A percentile compares a stretch with the other conserved stretches of the same genome.
Conservation (phyloP, 2,329 filamentous ascomycete species). For the Orbilia ellipsospora region DNA sequence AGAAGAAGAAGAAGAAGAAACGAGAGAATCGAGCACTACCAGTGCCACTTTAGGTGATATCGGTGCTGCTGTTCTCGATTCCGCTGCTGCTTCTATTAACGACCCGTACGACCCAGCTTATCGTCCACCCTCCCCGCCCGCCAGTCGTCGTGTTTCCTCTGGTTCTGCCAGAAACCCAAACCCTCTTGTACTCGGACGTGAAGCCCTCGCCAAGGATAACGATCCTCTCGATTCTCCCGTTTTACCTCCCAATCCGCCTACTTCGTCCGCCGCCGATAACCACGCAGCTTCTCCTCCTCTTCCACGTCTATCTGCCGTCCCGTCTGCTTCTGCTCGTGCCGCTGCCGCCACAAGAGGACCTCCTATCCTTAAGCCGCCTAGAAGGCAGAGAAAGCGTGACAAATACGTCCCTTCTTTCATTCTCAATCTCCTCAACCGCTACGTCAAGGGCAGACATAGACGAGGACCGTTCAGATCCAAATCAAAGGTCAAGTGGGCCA, state of each 20-base stretch:
- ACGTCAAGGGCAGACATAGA: slow-evolving; percentile 7
- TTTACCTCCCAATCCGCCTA: background rate
- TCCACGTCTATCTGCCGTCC: background rate
- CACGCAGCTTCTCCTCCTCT: background rate
- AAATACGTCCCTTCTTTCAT: slow-evolving; percentile 15
- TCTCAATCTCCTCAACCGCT: slow-evolving; percentile 2
- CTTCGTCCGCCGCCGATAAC: background rate
- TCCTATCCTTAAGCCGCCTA: slow-evolving; percentile 35
- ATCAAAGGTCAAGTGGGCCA: slow-evolving; percentile 21
- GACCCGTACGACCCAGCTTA: background rate
- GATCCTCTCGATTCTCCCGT: background rate
- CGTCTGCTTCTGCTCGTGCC: slow-evolving; percentile 24
- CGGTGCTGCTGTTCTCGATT: no score
- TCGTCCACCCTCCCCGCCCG: slow-evolving; percentile 12
- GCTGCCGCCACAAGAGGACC: slow-evolving; percentile 14
- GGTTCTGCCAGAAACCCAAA: slow-evolving; percentile 2
- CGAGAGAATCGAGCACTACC: background rate
- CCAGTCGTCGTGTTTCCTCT: background rate
- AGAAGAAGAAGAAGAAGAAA: no score
- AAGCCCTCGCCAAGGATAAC: slow-evolving; percentile 13
- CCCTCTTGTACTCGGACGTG: slow-evolving; percentile 19
- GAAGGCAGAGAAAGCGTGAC: slow-evolving; percentile 15
- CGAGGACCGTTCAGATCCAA: slow-evolving; percentile 7
- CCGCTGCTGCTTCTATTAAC: background rate
- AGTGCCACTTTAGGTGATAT: no score